Conservation (phyloP, 805 yeast genomes). For the Dipodascopsis tothii region DNA sequence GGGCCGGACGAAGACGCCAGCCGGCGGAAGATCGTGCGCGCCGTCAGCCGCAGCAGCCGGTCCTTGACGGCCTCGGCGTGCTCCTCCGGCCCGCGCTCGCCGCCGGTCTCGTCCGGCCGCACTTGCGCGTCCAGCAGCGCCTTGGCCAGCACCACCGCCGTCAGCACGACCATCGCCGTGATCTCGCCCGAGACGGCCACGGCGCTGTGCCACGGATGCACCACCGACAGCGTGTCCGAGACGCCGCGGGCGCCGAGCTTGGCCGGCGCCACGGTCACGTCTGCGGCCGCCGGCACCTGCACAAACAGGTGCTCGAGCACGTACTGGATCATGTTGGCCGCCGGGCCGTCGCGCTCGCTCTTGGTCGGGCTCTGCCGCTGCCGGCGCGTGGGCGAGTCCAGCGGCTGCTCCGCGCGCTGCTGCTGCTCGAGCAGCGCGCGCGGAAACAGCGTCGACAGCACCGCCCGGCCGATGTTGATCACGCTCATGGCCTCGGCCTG, state of each 20-base stretch:
- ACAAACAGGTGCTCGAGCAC: no score
- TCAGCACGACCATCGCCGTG: slow-evolving; percentile 14
- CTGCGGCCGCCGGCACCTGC: no score
- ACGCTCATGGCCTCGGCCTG: neutral
- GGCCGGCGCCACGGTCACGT: slow-evolving; percentile 18
- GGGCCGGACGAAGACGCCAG: neutral
- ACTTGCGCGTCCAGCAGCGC: slow-evolving; percentile 10
- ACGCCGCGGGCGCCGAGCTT: slow-evolving; percentile 21
- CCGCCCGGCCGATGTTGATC: slow-evolving; percentile 4
- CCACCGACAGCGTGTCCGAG: slow-evolving; percentile 16
- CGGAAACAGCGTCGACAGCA: slow-evolving; percentile 11
- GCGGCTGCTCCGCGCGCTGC: neutral
- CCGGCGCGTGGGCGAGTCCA: neutral
- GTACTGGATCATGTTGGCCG: no score
- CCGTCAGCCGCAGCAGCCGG: neutral
- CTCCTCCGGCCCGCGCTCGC: no score
- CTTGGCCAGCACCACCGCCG: slow-evolving; percentile 9
- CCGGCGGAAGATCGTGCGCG: neutral
- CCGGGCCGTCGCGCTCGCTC: no score
- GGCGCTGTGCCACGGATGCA: slow-evolving; percentile 18
- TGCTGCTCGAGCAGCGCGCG: neutral
- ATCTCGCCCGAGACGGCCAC: slow-evolving; percentile 19
- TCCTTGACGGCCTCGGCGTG: neutral
- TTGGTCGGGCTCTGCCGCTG: no score
- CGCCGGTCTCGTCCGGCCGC: neutral